Percentiles rank a stretch among this genome's conserved stretches.
These are phyloP conservation scores for Megacollybia marginata DNA, from an alignment of 768 basidiomycete species.

Conservation along the genomic window DNA sequence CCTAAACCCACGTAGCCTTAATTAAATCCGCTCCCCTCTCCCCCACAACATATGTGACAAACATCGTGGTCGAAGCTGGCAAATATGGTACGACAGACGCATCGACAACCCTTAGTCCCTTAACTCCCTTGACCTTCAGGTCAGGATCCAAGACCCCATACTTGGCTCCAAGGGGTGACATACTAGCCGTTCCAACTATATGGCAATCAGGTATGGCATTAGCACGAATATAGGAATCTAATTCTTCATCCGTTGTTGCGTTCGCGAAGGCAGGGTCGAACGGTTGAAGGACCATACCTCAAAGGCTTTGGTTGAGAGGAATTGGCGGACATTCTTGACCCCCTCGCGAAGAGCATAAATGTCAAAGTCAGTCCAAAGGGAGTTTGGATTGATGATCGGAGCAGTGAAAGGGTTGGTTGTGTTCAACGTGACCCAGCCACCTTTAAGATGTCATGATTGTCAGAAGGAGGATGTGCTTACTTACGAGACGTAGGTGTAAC, in stretches of 20 bases:
- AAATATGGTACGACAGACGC: conserved; percentile 18
- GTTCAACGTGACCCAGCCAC: conserved; percentile 19
- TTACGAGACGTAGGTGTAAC: conserved; percentile 3
- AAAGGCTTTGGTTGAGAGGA: conserved; percentile 9
- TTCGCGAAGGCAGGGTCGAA: not conserved
- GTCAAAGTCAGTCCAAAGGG: conserved; percentile 19
- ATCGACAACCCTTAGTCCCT: conserved; percentile 30
- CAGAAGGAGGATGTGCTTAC: not conserved
- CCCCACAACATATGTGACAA: conserved; percentile 14
- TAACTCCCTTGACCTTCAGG: conserved; percentile 25
- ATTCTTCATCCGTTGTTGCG: conserved; percentile 3
- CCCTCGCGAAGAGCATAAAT: conserved; percentile 9
- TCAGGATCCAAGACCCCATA: conserved; percentile 25
- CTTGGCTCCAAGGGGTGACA: conserved; percentile 18
- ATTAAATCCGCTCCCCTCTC: conserved; percentile 19
- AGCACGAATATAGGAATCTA: conserved; percentile 17
- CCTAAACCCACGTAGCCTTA: conserved; percentile 7
- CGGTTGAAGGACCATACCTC: conserved; percentile 7
- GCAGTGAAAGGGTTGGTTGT: conserved; percentile 30
- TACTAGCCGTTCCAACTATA: conserved; percentile 21
- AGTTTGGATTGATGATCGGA: conserved; percentile 36
- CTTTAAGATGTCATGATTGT: conserved; percentile 1
- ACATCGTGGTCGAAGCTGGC: conserved; percentile 16
- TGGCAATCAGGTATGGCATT: conserved; percentile 19
- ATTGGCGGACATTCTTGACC: conserved; percentile 6